Conservation (phyloP, 164 flowering plant species). For the Echeveria elegans region DNA sequence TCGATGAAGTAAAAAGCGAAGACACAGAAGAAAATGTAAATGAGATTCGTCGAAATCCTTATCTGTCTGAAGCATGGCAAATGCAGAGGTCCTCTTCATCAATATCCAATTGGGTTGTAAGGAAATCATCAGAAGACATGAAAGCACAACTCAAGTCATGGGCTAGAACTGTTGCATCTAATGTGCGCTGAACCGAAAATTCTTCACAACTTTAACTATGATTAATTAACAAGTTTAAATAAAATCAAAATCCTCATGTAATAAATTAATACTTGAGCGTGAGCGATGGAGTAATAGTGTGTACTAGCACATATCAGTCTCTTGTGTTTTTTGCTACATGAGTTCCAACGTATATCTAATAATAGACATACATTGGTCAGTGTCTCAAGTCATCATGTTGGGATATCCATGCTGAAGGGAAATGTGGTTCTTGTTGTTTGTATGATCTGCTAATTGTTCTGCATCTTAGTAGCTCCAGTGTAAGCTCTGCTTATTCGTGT, state of each 20-base stretch:
- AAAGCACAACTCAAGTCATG: constrained; percentile 71
- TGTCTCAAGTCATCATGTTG: no score
- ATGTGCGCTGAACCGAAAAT: constrained; percentile 35
- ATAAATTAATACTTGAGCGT: no score
- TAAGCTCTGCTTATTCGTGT: no score
- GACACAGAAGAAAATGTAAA: not conserved
- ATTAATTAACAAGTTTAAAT: not conserved
- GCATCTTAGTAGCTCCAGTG: no score
- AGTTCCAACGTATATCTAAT: no score
- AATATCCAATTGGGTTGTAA: constrained; percentile 29
- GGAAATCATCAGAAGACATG: constrained; percentile 39
- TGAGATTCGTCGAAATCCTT: constrained; percentile 22
- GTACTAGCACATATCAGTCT: no score
- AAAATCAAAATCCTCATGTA: not conserved
- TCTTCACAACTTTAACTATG: not conserved
- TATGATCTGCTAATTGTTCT: no score
- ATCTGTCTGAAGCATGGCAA: constrained; percentile 57
- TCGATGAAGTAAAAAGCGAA: not conserved
- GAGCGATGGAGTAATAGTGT: no score
- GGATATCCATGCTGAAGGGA: no score
- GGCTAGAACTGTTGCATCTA: constrained; percentile 81
- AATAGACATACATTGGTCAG: no score
- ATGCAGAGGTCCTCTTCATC: constrained; percentile 25
- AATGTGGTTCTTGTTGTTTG: no score
- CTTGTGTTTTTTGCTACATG: no score